phyloP scores from a whole-genome alignment of 768 basidiomycete genomes.

The Pisolithus microcarpus region DNA sequence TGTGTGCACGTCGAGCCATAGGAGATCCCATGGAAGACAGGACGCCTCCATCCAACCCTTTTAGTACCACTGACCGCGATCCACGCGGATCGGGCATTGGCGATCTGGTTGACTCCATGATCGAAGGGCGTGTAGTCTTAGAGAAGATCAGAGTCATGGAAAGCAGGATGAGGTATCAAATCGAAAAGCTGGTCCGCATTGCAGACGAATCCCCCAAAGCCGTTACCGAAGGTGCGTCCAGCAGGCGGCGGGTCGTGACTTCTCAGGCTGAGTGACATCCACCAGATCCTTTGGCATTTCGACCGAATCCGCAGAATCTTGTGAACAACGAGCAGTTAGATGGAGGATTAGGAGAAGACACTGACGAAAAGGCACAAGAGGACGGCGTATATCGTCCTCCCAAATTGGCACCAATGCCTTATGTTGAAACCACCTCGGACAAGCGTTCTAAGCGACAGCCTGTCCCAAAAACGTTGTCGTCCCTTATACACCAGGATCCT shows the following conservation, averaged over 20 bases:
- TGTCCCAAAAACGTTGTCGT: constrained; percentile 56
- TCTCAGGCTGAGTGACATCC: constrained; percentile 1
- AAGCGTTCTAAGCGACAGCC: constrained; percentile 43
- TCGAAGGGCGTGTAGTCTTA: constrained; percentile 74
- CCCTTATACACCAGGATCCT: constrained; percentile 44
- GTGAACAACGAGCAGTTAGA: constrained; percentile 35
- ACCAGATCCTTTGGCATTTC: constrained; percentile 85
- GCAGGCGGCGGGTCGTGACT: neutral
- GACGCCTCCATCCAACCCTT: constrained; percentile 42
- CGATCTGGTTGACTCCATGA: constrained; percentile 72
- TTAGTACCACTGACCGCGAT: constrained; percentile 45
- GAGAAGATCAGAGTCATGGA: constrained; percentile 88
- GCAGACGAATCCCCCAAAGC: constrained; percentile 52
- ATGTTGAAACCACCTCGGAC: constrained; percentile 50
- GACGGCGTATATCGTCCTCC: constrained; percentile 78
- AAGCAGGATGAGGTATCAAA: constrained; percentile 85
- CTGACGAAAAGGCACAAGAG: constrained; percentile 14
- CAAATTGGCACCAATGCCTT: constrained; percentile 83
- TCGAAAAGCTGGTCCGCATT: constrained; percentile 83
- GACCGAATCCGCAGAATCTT: constrained; percentile 80
- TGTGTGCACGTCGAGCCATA: constrained; percentile 61
- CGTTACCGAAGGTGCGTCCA: constrained; percentile 51
- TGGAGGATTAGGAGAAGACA: constrained; percentile 25
- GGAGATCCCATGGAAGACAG: constrained; percentile 56
- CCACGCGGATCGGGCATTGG: constrained; percentile 54